Evolutionary conservation across 2,329 filamentous ascomycete genomes (phyloP), one percentile per base, ranked within the genome.

Genomic region (Penicillium sp.): DNA sequence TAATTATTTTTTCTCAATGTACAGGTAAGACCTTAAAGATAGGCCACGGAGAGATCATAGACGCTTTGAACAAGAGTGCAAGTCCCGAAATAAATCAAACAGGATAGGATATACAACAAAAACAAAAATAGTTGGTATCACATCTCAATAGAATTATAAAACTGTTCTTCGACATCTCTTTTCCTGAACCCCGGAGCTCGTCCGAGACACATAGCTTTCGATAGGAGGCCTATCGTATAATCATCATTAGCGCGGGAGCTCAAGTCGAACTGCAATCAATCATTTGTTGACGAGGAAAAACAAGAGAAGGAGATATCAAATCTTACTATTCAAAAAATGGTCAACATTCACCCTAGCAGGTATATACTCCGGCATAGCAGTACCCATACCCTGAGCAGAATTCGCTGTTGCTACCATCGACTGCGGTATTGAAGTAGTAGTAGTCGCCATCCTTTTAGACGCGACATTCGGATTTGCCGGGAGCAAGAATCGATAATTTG

Each of bases 131-230:
- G 18, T 20, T n/a, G 18, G 35, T 14, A 24, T 52, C 49, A 49
- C n/a, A 52, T 45, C 50, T 57, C 55, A 7, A 57, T 53, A 2
- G 49, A 57, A 38, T 52, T 51, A 20, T 47, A 57, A 11, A 57
- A 57, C 12, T 57, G 48, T 20, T 57, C 49, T 16, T 52, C 55
- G 11, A 57, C 49, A 26, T 57, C 55, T 1, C 8, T 30, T 24
- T 57, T 57, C 6, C 43, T 40, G n/a, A 57, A 57, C 1, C 55
- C 55, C 0, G 45, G 33, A 12, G 33, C 50, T 42, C 55, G 16
- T 14, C 55, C 55, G 5, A 57, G 28, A 53, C 55, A 57, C 55
- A 57, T 52, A 11, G 49, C 55, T 49, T 57, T 57, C 24, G 49
- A 47, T 7, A 52, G n/a, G 1, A 57, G 33, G 5, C 40, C 55